Conservation (phyloP, 192 early-diverging fungal genomes). For the Mycoemilia scoparia region DNA sequence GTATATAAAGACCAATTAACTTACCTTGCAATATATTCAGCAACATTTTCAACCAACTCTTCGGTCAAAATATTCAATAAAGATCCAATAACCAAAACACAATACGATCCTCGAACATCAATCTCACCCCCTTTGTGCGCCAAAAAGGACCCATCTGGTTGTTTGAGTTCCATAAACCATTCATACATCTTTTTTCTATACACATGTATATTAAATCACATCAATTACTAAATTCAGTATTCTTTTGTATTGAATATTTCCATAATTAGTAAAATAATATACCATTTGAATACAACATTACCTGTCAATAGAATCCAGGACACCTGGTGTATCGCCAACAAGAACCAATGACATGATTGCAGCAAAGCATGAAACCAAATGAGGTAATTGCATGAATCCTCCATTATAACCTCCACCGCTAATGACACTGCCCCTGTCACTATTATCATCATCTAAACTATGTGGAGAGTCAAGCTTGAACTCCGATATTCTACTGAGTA, state of each 20-base stretch:
- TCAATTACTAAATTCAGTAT: not conserved
- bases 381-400: slow-evolving; percentile 66
- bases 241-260: slow-evolving; percentile 1
- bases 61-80: slow-evolving; percentile 71
- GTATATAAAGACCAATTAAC: too few relatives aligned
- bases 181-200: slow-evolving; percentile 36
- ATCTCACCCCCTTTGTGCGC: slow-evolving; percentile 89
- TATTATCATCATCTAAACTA: too few relatives aligned
- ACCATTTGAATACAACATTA: not conserved
- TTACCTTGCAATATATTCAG: slow-evolving; percentile 48
- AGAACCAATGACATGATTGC: slow-evolving; percentile 65
- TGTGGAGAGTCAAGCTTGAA: too few relatives aligned
- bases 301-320: slow-evolving; percentile 46
- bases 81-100: slow-evolving; percentile 56
- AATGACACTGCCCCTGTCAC: too few relatives aligned
- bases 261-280: not conserved
- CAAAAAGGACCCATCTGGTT: slow-evolving; percentile 68
- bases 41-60: slow-evolving; percentile 42
- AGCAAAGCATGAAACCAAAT: slow-evolving; percentile 80
- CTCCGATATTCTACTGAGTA: too few relatives aligned
- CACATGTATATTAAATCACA: too few relatives aligned
- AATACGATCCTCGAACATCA: slow-evolving; percentile 80
- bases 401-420: slow-evolving; percentile 75
- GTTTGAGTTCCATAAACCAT: slow-evolving; percentile 73
- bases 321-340: slow-evolving; percentile 46